phyloP scores from a whole-genome alignment of 2,329 filamentous ascomycete genomes.

The Pezicula neosporulosa region DNA sequence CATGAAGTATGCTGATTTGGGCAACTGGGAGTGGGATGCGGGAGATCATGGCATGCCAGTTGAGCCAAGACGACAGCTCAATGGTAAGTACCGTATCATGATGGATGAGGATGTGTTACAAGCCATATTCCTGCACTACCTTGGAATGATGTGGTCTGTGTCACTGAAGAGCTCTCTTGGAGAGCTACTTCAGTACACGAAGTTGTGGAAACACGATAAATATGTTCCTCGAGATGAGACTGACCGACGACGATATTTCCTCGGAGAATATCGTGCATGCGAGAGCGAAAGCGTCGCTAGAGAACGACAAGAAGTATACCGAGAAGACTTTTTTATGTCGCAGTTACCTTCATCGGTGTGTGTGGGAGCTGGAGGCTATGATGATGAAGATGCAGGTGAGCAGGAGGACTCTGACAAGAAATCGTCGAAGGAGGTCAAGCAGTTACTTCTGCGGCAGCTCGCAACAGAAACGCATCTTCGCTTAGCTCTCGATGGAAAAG shows the following conservation, averaged over 20 bases:
- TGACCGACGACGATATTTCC: conserved; percentile 5
- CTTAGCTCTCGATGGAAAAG: conserved; percentile 40
- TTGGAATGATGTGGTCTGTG: conserved; percentile 46
- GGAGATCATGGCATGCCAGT: conserved; percentile 36
- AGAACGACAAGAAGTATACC: conserved; percentile 31
- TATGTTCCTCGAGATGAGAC: background rate
- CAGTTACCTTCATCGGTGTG: conserved; percentile 41
- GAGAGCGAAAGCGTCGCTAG: background rate
- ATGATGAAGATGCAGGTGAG: conserved; percentile 31
- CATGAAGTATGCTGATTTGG: conserved; percentile 45
- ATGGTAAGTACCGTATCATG: conserved; percentile 54
- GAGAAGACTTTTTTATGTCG: conserved; percentile 47
- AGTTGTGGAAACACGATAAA: conserved; percentile 6
- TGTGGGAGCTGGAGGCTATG: conserved; percentile 33
- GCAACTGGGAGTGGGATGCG: conserved; percentile 44
- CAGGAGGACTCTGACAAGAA: conserved; percentile 28
- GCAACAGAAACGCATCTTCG: conserved; percentile 51
- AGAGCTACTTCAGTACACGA: background rate
- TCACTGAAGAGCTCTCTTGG: conserved; percentile 35
- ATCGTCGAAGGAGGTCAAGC: conserved; percentile 45
- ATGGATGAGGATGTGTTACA: conserved; percentile 56
- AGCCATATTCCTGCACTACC: conserved; percentile 47
- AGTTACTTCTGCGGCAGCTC: conserved; percentile 51
- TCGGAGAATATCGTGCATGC: background rate
- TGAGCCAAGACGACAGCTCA: conserved; percentile 48